These are phyloP conservation scores for Circinella umbellata DNA, from an alignment of 371 early-diverging fungal genomes.

Conservation along the genomic window DNA sequence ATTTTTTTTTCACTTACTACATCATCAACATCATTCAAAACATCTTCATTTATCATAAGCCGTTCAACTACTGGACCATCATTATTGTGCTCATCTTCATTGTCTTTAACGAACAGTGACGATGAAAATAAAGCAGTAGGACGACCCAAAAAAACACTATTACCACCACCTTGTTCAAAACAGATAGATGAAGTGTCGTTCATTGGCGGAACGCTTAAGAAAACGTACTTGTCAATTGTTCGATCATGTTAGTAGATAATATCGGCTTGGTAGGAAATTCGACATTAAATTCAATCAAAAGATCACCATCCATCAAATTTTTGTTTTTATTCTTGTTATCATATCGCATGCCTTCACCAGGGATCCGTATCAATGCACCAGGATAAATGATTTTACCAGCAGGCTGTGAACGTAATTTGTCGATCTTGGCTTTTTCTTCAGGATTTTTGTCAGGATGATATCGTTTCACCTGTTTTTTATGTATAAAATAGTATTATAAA, in stretches of 20 bases:
- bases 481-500: too few species aligned
- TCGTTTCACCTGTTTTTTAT: conserved; percentile 73
- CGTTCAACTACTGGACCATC: background rate
- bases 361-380: conserved; percentile 80
- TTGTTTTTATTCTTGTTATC: conserved; percentile 14
- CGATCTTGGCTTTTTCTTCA: conserved; percentile 62
- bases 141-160: background rate
- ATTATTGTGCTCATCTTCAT: background rate
- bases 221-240: conserved; percentile 40
- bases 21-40: background rate
- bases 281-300: conserved; percentile 90
- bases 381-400: conserved; percentile 93
- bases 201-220: background rate
- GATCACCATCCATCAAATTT: conserved; percentile 66
- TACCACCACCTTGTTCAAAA: background rate
- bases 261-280: conserved; percentile 88
- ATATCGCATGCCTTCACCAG: conserved; percentile 94
- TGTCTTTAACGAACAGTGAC: background rate
- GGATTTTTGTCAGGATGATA: conserved; percentile 95
- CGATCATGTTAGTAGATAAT: conserved; percentile 41
- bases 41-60: background rate
- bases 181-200: background rate
- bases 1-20: background rate
- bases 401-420: conserved; percentile 73
- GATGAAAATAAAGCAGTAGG: background rate